Conservation (phyloP, 805 yeast species). For the Spathaspora boniae region DNA sequence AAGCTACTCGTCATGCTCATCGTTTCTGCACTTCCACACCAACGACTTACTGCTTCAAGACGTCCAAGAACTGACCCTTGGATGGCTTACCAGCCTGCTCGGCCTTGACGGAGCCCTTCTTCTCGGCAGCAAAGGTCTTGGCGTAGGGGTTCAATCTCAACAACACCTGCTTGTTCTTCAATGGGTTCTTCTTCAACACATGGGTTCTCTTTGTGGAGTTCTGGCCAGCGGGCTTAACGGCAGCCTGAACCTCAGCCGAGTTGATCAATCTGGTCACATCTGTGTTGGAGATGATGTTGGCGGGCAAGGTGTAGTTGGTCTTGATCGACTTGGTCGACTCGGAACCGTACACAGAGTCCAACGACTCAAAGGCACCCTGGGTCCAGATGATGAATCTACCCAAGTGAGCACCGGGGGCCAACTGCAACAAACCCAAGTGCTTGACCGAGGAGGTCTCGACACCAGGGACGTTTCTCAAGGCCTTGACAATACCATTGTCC, state of each 20-base stretch:
- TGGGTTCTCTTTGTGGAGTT: slow-evolving; percentile 88
- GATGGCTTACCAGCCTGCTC: slow-evolving; percentile 64
- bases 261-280: slow-evolving; percentile 96
- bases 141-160: slow-evolving; percentile 99
- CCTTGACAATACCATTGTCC: slow-evolving; percentile 97
- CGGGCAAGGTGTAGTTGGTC: slow-evolving; percentile 88
- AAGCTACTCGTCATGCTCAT: too few species aligned
- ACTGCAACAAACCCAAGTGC: slow-evolving; percentile 91
- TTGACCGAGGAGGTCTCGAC: slow-evolving; percentile 94
- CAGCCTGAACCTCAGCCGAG: slow-evolving; percentile 99
- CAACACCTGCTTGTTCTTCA: slow-evolving; percentile 96
- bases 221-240: slow-evolving; percentile 94
- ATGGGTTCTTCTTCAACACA: slow-evolving; percentile 96
- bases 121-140: slow-evolving; percentile 90
- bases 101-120: slow-evolving; percentile 81
- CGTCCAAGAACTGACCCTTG: slow-evolving; percentile 65
- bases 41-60: slow-evolving; percentile 49
- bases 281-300: slow-evolving; percentile 90
- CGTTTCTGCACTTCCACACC: too few species aligned
- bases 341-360: slow-evolving; percentile 97
- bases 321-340: slow-evolving; percentile 80
- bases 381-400: slow-evolving; percentile 99
- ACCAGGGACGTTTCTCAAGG: slow-evolving; percentile 99
- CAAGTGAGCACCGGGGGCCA: slow-evolving; percentile 99
- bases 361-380: slow-evolving; percentile 94